Conservation (phyloP, 306 rosid species). For the Fragaria ananassa region DNA sequence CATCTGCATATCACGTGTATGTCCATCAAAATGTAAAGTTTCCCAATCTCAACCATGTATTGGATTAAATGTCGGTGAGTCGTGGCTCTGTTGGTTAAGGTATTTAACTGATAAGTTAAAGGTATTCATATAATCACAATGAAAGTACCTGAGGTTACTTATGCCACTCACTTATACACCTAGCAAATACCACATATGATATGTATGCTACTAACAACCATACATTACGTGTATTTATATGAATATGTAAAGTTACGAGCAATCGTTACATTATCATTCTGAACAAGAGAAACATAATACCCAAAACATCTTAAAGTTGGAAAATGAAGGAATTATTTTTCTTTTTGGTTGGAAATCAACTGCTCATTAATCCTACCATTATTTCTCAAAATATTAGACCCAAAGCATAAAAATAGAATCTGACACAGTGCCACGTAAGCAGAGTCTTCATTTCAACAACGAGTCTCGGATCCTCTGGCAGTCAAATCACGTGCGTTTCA, state of each 20-base stretch:
- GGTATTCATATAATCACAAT: no score
- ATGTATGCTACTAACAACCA: no score
- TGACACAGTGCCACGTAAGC: constrained; percentile 23
- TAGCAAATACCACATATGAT: background rate
- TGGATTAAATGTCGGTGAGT: no score
- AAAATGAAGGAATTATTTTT: background rate
- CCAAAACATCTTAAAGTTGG: no score
- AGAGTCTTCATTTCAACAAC: background rate
- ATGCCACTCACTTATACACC: background rate
- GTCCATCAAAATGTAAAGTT: no score
- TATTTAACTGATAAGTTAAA: no score
- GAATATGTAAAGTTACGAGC: no score
- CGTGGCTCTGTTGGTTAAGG: no score
- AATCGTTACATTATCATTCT: no score
- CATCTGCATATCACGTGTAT: background rate
- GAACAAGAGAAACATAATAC: no score
- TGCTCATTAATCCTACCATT: background rate
- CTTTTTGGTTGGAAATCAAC: background rate
- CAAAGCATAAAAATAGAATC: background rate
- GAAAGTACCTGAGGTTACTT: background rate
- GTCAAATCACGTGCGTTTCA: background rate
- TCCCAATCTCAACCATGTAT: no score
- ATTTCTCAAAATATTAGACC: background rate
- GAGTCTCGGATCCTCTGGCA: background rate
- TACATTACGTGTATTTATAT: no score